Evolutionary conservation across 306 rosid genomes (phyloP), one percentile per base, ranked within the genome.

Genomic region (Corylus heterophylla): DNA sequence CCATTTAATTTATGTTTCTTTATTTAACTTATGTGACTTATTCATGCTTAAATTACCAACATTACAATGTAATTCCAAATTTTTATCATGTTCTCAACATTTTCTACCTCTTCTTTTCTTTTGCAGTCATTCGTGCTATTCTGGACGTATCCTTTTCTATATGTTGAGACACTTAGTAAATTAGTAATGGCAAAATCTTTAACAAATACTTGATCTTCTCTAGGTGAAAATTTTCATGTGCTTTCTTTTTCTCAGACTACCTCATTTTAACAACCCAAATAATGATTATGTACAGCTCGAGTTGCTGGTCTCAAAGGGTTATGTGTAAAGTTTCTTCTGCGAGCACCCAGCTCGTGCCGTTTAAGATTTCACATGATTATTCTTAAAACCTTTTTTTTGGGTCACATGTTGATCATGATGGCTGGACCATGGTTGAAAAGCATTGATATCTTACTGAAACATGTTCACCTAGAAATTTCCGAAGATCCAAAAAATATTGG

Each of bases 61-160:
- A 54, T 20, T 25, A 29, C 48, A 0, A 8, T 61, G 44, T 22
- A 2, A 11, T 35, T 27, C 16, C 42, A 2, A 9, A 7, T 14
- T 63, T 63, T 61, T 17, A 29, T 5, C 67, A 16, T 50, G 18
- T 61, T 29, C 5, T 9, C 66, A 20, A 12, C 22, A 72, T 76
- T 48, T 55, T 86, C 70, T 54, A 7, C 56, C 20, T 73, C 6
- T 59, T 22, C 67, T 78, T 80, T 54, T 20, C 16, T 81, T 74
- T 54, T 91, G 98, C 98, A 93, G 98, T 94, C 98, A 61, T 94
- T 94, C 66, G 98, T 94, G 97, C 90, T 94, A 79, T 94, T 94
- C 80, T 94, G 98, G 98, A 92, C 98, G 98, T 93, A 93, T 93
- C 97, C 98, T 93, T 93, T 87, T 78, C 82, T 16, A 6, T 39